These are phyloP conservation scores for Passalora sequoiae DNA, from an alignment of 2,329 filamentous ascomycete species.

Conservation along the genomic window DNA sequence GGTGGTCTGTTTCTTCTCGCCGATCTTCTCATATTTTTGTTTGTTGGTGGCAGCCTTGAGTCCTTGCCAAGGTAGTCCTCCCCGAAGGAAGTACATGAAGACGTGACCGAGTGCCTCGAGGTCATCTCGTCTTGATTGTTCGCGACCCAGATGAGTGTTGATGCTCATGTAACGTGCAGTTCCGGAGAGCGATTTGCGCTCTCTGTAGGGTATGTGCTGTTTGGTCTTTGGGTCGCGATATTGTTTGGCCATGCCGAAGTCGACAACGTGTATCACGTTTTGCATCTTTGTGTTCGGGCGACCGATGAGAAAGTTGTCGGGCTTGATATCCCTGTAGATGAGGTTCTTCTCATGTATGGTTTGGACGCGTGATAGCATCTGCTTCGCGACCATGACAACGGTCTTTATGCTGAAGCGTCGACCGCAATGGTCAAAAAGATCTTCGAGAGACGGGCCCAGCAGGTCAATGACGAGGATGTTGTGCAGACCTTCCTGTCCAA, in stretches of 20 bases:
- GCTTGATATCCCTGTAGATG: constrained; percentile 98
- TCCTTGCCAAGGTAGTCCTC: constrained; percentile 63
- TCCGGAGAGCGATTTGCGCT: constrained; percentile 92
- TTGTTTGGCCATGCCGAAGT: constrained; percentile 99
- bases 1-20: constrained; percentile 99
- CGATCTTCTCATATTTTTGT: constrained; percentile 98
- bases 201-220: constrained; percentile 95
- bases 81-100: constrained; percentile 65
- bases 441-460: constrained; percentile 87
- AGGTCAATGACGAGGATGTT: constrained; percentile 98
- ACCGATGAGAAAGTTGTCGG: constrained; percentile 97
- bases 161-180: constrained; percentile 99
- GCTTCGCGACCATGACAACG: constrained; percentile 97
- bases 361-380: constrained; percentile 94
- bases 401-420: constrained; percentile 95
- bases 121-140: constrained; percentile 94
- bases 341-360: constrained; percentile 98
- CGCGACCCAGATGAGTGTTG: constrained; percentile 94
- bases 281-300: constrained; percentile 87
- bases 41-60: constrained; percentile 35
- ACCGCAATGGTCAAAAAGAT: constrained; percentile 96
- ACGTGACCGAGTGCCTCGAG: constrained; percentile 75
- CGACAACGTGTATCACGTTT: constrained; percentile 96
- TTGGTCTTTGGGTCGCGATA: constrained; percentile 98
- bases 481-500: constrained; percentile 95